Percentiles rank a stretch among this genome's conserved stretches.
phyloP scores from a whole-genome alignment of 768 basidiomycete genomes.

The Suillus subalutaceus region DNA sequence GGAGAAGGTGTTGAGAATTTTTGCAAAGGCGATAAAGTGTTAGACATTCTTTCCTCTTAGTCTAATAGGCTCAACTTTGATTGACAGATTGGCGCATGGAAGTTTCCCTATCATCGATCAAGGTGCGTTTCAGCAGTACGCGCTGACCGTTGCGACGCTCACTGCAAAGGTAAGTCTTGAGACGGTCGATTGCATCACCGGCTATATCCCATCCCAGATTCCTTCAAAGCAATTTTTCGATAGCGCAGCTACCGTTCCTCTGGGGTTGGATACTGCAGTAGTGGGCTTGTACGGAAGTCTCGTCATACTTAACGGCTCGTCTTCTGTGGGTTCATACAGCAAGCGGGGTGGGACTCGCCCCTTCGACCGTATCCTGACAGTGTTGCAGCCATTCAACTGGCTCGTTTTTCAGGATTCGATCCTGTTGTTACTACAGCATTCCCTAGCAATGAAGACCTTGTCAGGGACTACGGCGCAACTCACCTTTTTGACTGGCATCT shows the following conservation, averaged over 20 bases:
- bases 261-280: constrained; percentile 48
- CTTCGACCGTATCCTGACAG: constrained; percentile 9
- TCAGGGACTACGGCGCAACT: constrained; percentile 44
- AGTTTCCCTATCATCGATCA: constrained; percentile 29
- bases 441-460: constrained; percentile 27
- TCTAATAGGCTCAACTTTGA: constrained; percentile 21
- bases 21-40: constrained; percentile 44
- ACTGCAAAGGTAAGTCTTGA: constrained; percentile 39
- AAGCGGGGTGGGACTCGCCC: constrained; percentile 16
- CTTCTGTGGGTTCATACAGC: constrained; percentile 52
- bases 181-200: neutral
- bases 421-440: constrained; percentile 47
- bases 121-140: constrained; percentile 44
- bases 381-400: constrained; percentile 40
- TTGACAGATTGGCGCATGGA: constrained; percentile 35
- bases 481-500: constrained; percentile 39
- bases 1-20: constrained; percentile 40
- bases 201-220: constrained; percentile 36
- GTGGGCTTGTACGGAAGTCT: constrained; percentile 47
- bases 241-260: constrained; percentile 49
- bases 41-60: constrained; percentile 15
- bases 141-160: constrained; percentile 33
- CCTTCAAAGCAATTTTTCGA: constrained; percentile 47
- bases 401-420: constrained; percentile 40
- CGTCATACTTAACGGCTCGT: constrained; percentile 51